Percentiles rank a stretch among this genome's conserved stretches.
These are phyloP conservation scores for Grosmannia penicillata DNA, from an alignment of 2,329 filamentous ascomycete species.

Conservation along the genomic window DNA sequence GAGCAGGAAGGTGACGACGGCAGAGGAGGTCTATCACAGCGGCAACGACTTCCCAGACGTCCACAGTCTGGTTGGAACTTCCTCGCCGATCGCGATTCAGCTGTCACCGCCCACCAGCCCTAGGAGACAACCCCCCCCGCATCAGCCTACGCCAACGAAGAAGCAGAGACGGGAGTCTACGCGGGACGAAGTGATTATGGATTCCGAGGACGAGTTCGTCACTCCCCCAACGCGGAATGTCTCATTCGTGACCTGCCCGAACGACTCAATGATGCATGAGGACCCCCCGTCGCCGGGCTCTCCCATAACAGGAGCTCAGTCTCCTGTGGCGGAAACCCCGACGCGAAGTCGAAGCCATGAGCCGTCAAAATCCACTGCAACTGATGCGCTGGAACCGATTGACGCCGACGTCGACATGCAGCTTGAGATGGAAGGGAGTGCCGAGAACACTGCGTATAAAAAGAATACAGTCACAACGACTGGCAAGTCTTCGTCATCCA, in stretches of 20 bases:
- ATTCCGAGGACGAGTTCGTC: conserved; percentile 42
- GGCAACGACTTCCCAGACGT: conserved; percentile 39
- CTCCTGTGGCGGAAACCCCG: conserved; percentile 5
- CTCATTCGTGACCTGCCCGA: conserved; percentile 13
- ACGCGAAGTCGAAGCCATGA: too few species aligned
- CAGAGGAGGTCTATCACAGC: conserved; percentile 8
- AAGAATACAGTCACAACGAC: too few species aligned
- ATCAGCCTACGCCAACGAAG: conserved; percentile 9
- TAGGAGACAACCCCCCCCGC: conserved; percentile 1
- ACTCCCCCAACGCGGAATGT: conserved; percentile 24
- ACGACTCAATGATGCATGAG: not conserved
- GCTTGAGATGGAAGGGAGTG: too few species aligned
- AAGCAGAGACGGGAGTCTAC: conserved; percentile 8
- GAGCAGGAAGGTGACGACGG: conserved; percentile 11
- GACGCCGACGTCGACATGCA: too few species aligned
- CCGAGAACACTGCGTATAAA: too few species aligned
- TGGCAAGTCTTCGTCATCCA: too few species aligned
- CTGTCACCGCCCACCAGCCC: not conserved
- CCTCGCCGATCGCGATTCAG: conserved; percentile 14
- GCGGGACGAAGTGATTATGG: conserved; percentile 27
- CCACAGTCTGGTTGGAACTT: conserved; percentile 25
- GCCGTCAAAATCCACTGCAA: too few species aligned
- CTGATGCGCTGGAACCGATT: too few species aligned
- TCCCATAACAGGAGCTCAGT: not conserved
- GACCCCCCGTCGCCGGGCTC: conserved; percentile 1